Base-by-base conservation (phyloP, 306 rosid genomes). In the Quillaja saponaria region DNA sequence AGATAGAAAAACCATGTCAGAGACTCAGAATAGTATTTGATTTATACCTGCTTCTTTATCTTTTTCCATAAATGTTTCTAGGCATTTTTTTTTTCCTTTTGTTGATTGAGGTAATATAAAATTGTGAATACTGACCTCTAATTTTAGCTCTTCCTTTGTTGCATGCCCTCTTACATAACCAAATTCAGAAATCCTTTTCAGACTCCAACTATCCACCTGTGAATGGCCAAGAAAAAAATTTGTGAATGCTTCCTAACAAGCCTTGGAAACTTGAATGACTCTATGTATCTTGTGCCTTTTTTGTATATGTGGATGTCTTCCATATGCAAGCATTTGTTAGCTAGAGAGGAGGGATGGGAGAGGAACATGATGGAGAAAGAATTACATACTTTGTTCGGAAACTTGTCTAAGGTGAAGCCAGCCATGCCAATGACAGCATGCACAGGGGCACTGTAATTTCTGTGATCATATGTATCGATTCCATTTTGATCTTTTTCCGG, bases 401-500 rank as follows among this genome's bases (percentile, higher is more conserved):
- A 88, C 11, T 60, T 6, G 77, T 91, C 96, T 41, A 91, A 77
- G 10, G 66, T 50, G 75, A 88, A 91, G 61, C 96, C 96, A 34
- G 87, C 95, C 96, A 88, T 91, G 19, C 97, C 97, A 57, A 91
- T 86, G 46, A 91, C 68, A 35, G 60, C 88, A 8, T 91, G 96
- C 16, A 91, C 87, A 0, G 97, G 96, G 6, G 97, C 97, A 68
- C 34, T 82, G 52, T 91, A 88, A 63, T 80, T 86, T 50, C 20
- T 61, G 58, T 83, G 76, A 39, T 86, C 85, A 44, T 91, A 91
- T 35, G 80, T 79, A 58, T 88, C 96, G 7, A 85, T 61, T 44
- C 90, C 95, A 12, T 51, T 72, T 69, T 35, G 35, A 70, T 80
- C 85, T 66, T 85, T 88, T 9, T 1, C 55, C 45, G 97, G 95